Conservation (phyloP, 495 filamentous ascomycete genomes). For the Penicillium argentinense region DNA sequence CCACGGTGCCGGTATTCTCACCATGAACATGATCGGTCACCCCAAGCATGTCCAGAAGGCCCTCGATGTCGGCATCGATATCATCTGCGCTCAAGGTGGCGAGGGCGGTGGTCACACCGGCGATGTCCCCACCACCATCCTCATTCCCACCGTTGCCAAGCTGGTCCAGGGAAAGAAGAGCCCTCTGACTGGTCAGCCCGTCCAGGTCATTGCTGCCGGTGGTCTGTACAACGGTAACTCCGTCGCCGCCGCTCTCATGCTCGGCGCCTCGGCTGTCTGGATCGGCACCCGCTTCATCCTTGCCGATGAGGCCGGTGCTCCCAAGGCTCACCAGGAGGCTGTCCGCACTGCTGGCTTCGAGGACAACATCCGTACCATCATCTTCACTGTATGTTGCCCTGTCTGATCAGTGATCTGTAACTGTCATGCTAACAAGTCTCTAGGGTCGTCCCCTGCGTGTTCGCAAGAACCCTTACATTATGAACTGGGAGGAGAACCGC, state of each 20-base stretch:
- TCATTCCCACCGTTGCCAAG: slow-evolving; percentile 88
- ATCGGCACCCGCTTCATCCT: slow-evolving; percentile 96
- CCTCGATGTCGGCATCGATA: slow-evolving; percentile 82
- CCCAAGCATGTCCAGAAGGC: slow-evolving; percentile 97
- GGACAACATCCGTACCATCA: slow-evolving; percentile 93
- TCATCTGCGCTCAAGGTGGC: slow-evolving; percentile 92
- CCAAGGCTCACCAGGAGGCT: slow-evolving; percentile 93
- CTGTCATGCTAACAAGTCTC: slow-evolving; percentile 19
- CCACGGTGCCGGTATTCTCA: slow-evolving; percentile 82
- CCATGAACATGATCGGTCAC: slow-evolving; percentile 99
- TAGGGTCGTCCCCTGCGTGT: slow-evolving; percentile 89
- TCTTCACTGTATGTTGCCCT: slow-evolving; percentile 72
- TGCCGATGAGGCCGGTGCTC: slow-evolving; percentile 88
- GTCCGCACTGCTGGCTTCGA: slow-evolving; percentile 89
- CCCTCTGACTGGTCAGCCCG: slow-evolving; percentile 79
- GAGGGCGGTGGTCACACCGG: slow-evolving; percentile 93
- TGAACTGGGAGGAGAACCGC: slow-evolving; percentile 95
- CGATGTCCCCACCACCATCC: slow-evolving; percentile 81
- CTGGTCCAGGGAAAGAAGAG: slow-evolving; percentile 79
- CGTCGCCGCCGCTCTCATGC: slow-evolving; percentile 86
- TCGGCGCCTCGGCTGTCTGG: slow-evolving; percentile 92
- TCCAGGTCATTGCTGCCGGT: slow-evolving; percentile 91
- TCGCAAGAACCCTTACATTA: slow-evolving; percentile 86
- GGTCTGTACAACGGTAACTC: slow-evolving; percentile 92
- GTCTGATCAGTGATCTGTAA: neutral